Conservation (phyloP, 371 early-diverging fungal genomes). For the Dinochytrium kinnereticum region DNA sequence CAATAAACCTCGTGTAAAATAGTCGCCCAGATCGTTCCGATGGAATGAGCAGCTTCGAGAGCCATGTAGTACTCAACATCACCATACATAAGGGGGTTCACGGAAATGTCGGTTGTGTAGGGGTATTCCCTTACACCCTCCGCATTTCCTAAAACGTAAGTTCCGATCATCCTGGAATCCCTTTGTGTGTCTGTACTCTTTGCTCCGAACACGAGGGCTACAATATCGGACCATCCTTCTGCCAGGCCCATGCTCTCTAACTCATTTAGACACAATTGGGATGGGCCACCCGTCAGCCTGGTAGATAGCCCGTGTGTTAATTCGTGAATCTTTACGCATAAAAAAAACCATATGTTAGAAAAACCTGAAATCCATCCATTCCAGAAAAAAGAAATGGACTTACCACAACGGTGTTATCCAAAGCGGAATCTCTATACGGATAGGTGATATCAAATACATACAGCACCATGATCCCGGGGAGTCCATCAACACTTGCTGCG, state of each 20-base stretch:
- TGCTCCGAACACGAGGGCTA: background rate
- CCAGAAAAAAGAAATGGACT: background rate
- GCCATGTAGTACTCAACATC: background rate
- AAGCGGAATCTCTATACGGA: constrained; percentile 39
- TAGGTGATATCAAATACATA: constrained; percentile 29
- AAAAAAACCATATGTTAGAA: background rate
- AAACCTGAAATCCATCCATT: background rate
- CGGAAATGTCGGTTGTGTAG: constrained; percentile 36
- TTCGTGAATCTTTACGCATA: constrained; percentile 42
- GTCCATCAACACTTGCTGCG: constrained; percentile 47
- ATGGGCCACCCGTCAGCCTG: constrained; percentile 51
- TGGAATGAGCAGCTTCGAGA: constrained; percentile 35
- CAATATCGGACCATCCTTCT: background rate
- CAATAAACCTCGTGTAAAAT: constrained; percentile 85
- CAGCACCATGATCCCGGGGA: constrained; percentile 37
- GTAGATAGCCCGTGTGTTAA: constrained; percentile 53
- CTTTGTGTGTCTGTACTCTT: background rate
- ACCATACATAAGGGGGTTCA: constrained; percentile 39
- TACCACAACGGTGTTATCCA: constrained; percentile 49
- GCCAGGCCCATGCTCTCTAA: constrained; percentile 20
- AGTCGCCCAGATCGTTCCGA: constrained; percentile 49
- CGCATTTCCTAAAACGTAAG: background rate
- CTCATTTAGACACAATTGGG: constrained; percentile 36
- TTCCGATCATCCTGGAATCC: background rate
- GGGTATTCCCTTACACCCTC: constrained; percentile 36